These are phyloP conservation scores for Penicillium flavigenum DNA, from an alignment of 495 filamentous ascomycete genomes.

Conservation along the genomic window DNA sequence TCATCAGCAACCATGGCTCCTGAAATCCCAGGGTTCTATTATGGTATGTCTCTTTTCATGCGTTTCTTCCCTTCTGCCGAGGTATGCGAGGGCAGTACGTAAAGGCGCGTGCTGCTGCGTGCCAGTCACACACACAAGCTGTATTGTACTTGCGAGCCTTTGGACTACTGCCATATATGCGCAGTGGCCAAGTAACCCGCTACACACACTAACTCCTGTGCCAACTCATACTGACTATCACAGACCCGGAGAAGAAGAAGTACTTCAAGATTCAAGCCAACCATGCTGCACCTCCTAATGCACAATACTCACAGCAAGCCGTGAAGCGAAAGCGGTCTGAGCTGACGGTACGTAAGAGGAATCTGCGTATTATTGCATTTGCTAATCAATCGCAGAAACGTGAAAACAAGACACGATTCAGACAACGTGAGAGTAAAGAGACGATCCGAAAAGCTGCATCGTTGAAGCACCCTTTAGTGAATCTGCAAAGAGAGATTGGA, in stretches of 20 bases:
- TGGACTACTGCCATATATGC: background rate
- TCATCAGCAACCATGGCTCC: constrained; percentile 44
- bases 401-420: constrained; percentile 28
- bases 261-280: constrained; percentile 57
- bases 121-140: background rate
- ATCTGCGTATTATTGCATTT: background rate
- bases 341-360: constrained; percentile 30
- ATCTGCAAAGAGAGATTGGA: constrained; percentile 33
- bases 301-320: constrained; percentile 48
- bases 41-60: constrained; percentile 30
- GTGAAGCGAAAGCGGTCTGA: constrained; percentile 44
- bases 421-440: constrained; percentile 33
- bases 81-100: background rate
- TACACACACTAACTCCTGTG: background rate
- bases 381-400: constrained; percentile 28
- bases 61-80: no score
- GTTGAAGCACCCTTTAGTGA: constrained; percentile 31
- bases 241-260: constrained; percentile 54
- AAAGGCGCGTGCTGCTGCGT: background rate
- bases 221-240: background rate
- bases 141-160: background rate
- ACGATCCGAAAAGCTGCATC: constrained; percentile 34
- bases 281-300: constrained; percentile 44
- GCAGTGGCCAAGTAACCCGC: background rate
- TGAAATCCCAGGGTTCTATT: constrained; percentile 51